These are phyloP conservation scores for Nitzschia sp. DNA, from an alignment of 108 stramenopile genomes.

Conservation along the genomic window DNA sequence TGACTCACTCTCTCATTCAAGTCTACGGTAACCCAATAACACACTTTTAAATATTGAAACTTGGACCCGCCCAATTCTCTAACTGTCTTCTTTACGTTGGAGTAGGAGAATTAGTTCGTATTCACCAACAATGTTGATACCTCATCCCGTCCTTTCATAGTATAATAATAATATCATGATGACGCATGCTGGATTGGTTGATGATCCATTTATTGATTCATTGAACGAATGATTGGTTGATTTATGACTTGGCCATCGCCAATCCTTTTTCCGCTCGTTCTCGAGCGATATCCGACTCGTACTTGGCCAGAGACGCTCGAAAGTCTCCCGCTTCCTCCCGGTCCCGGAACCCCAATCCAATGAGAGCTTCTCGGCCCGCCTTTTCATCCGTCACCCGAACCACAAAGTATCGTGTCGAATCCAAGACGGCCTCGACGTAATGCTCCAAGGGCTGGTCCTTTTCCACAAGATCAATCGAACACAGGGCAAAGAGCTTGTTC, in stretches of 20 bases:
- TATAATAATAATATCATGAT: too few relatives aligned
- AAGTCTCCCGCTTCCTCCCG: slow-evolving; percentile 83
- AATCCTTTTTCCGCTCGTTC: slow-evolving; percentile 15
- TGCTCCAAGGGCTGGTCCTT: slow-evolving; percentile 53
- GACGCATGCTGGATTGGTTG: too few relatives aligned
- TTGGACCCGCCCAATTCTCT: too few relatives aligned
- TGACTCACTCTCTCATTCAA: too few relatives aligned
- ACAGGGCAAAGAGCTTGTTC: slow-evolving; percentile 41
- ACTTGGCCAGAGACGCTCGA: slow-evolving; percentile 67
- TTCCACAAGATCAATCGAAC: slow-evolving; percentile 39
- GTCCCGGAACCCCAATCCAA: slow-evolving; percentile 85
- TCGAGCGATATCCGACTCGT: slow-evolving; percentile 33
- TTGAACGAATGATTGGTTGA: too few relatives aligned
- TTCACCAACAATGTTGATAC: too few relatives aligned
- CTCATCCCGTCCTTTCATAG: too few relatives aligned
- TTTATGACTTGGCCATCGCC: neutral
- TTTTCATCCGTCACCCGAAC: slow-evolving; percentile 67
- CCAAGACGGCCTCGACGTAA: slow-evolving; percentile 74
- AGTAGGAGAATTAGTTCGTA: too few relatives aligned
- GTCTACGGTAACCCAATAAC: too few relatives aligned
- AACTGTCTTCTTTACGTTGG: too few relatives aligned
- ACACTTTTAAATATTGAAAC: too few relatives aligned
- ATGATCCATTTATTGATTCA: too few relatives aligned
- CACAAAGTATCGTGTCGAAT: slow-evolving; percentile 82
- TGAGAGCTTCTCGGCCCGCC: slow-evolving; percentile 64